Conservation (phyloP, 371 early-diverging fungal species). For the Chytridium lagenaria region DNA sequence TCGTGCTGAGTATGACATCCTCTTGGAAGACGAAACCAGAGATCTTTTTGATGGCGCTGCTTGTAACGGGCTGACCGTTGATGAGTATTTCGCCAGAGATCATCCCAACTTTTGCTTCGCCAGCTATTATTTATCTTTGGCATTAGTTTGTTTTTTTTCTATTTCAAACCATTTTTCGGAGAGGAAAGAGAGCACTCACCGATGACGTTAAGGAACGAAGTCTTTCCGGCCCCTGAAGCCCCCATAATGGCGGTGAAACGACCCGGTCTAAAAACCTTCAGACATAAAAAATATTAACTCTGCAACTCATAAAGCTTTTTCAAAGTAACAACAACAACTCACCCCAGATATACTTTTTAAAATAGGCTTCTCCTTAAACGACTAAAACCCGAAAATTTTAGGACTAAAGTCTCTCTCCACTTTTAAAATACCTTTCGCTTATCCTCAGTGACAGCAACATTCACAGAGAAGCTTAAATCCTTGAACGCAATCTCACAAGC, state of each 20-base stretch:
- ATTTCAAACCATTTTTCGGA: too few species aligned
- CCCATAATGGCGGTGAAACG: slow-evolving; percentile 58
- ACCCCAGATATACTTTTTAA: neutral
- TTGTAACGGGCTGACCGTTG: slow-evolving; percentile 68
- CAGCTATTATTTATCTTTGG: slow-evolving; percentile 48
- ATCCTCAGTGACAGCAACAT: neutral
- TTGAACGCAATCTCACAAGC: neutral
- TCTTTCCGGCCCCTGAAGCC: slow-evolving; percentile 72
- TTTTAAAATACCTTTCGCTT: neutral
- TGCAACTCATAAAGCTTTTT: too few species aligned
- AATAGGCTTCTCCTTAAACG: too few species aligned
- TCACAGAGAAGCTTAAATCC: neutral
- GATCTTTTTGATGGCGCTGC: slow-evolving; percentile 30
- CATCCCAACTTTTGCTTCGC: slow-evolving; percentile 75
- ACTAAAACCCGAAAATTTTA: too few species aligned
- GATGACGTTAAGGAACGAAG: slow-evolving; percentile 83
- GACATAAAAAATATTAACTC: neutral
- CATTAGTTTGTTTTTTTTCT: neutral
- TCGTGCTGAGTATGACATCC: slow-evolving; percentile 80
- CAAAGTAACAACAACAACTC: neutral
- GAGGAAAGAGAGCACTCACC: neutral
- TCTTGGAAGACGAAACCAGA: slow-evolving; percentile 65
- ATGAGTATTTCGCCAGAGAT: slow-evolving; percentile 80
- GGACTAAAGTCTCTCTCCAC: too few species aligned
- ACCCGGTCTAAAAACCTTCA: slow-evolving; percentile 33